Evolutionary conservation across 257 asterid species (phyloP).

Genomic region (Gardenia jasminoides): DNA sequence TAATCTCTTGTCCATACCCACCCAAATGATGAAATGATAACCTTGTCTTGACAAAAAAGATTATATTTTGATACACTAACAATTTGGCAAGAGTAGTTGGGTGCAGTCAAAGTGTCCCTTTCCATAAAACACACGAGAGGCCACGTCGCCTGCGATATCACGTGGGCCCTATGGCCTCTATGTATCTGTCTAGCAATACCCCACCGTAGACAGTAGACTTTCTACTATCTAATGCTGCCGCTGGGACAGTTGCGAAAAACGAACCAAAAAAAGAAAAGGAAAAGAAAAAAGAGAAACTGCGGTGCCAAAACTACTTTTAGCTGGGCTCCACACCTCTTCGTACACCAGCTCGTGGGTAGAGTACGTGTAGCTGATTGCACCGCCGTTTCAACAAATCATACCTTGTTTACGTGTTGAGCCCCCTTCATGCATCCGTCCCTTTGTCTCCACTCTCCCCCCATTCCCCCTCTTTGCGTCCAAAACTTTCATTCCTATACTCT

Average conservation of each 20-base stretch:
- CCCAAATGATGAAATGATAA: too few species aligned
- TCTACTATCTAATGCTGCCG: too few species aligned
- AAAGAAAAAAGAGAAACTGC: too few species aligned
- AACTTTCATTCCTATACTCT: conserved; percentile 10
- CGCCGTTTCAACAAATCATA: conserved; percentile 28
- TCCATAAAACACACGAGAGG: neutral
- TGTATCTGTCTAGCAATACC: neutral
- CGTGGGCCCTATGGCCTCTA: neutral
- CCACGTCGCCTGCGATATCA: neutral
- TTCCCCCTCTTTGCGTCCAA: conserved; percentile 12
- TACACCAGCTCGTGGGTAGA: too few species aligned
- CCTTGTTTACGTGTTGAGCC: conserved; percentile 12
- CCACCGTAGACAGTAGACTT: too few species aligned
- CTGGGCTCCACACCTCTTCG: neutral
- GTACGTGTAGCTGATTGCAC: conserved; percentile 7
- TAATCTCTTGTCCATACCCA: too few species aligned
- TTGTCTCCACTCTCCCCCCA: too few species aligned
- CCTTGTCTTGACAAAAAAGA: too few species aligned
- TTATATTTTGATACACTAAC: too few species aligned
- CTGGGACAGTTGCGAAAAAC: neutral
- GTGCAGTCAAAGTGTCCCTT: neutral
- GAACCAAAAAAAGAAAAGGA: neutral
- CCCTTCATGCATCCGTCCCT: neutral
- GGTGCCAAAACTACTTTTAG: neutral
- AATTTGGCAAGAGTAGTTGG: too few species aligned